Conservation (phyloP, 768 basidiomycete species). For the Candolleomyces efflorescens region DNA sequence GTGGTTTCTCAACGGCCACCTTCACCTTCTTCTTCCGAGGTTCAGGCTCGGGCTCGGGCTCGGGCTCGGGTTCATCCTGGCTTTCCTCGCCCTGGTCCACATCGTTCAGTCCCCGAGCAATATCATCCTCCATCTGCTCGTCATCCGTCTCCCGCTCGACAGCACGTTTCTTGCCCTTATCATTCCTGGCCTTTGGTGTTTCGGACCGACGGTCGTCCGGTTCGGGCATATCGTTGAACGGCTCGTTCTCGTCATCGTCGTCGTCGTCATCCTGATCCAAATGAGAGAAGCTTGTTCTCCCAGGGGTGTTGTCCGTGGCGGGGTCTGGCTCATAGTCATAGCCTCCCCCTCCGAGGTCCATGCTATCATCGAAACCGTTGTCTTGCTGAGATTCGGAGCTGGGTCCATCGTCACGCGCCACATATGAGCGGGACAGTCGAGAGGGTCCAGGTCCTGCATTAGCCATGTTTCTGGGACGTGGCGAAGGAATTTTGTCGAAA, state of each 20-base stretch:
- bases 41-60: slow-evolving; percentile 8
- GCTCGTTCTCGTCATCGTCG: slow-evolving; percentile 35
- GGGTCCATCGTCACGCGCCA: slow-evolving; percentile 24
- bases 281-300: slow-evolving; percentile 43
- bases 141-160: slow-evolving; percentile 43
- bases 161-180: slow-evolving; percentile 33
- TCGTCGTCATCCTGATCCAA: slow-evolving; percentile 47
- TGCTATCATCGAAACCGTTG: slow-evolving; percentile 21
- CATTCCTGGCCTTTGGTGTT: slow-evolving; percentile 26
- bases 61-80: slow-evolving; percentile 21
- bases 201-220: slow-evolving; percentile 1
- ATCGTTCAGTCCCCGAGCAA: slow-evolving; percentile 36
- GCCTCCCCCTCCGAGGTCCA: slow-evolving; percentile 19
- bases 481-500: slow-evolving; percentile 63
- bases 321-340: slow-evolving; percentile 27
- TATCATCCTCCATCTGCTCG: slow-evolving; percentile 38
- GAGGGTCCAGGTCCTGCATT: slow-evolving; percentile 39
- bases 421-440: slow-evolving; percentile 31
- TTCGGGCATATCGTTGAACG: neutral
- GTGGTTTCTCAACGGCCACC: slow-evolving; percentile 17
- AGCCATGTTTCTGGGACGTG: slow-evolving; percentile 33
- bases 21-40: slow-evolving; percentile 36
- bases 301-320: slow-evolving; percentile 20
- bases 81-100: slow-evolving; percentile 15
- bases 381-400: slow-evolving; percentile 26